These are phyloP conservation scores for Tieghemostelium lacteum DNA, from an alignment of 78 protist species.

Conservation along the genomic window DNA sequence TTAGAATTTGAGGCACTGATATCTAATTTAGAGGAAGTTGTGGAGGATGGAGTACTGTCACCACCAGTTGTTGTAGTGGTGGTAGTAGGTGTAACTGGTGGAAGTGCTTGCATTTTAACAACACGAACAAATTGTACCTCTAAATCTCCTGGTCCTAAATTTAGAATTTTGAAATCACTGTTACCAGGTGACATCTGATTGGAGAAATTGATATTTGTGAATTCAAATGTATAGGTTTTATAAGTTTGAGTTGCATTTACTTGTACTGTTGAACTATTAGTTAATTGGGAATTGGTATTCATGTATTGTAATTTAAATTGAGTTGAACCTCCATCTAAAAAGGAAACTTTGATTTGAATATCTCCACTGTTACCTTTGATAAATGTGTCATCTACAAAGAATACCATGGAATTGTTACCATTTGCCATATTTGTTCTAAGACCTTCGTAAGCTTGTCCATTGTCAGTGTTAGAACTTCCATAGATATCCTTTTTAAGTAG, in stretches of 20 bases:
- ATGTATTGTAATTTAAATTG: conserved; percentile 4
- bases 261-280: not conserved
- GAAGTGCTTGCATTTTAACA: conserved; percentile 8
- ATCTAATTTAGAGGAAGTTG: not conserved
- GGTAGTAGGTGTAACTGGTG: not conserved
- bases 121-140: conserved; percentile 35
- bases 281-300: not conserved
- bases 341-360: conserved; percentile 41
- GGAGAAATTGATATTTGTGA: conserved; percentile 1
- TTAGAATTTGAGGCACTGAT: not conserved
- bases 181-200: conserved; percentile 4
- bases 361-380: not conserved
- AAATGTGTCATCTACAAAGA: conserved; percentile 35
- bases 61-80: not conserved
- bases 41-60: not conserved
- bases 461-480: not conserved
- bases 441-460: conserved; percentile 46
- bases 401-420: conserved; percentile 27
- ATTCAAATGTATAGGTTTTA: conserved; percentile 24
- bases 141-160: conserved; percentile 2
- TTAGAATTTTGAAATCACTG: conserved; percentile 26
- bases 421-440: conserved; percentile 3
- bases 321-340: not conserved
- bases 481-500: conserved; percentile 2
- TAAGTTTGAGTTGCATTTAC: not conserved